phyloP scores from a whole-genome alignment of 1,284 basidiomycete genomes.

The Apiotrichum siamense region DNA sequence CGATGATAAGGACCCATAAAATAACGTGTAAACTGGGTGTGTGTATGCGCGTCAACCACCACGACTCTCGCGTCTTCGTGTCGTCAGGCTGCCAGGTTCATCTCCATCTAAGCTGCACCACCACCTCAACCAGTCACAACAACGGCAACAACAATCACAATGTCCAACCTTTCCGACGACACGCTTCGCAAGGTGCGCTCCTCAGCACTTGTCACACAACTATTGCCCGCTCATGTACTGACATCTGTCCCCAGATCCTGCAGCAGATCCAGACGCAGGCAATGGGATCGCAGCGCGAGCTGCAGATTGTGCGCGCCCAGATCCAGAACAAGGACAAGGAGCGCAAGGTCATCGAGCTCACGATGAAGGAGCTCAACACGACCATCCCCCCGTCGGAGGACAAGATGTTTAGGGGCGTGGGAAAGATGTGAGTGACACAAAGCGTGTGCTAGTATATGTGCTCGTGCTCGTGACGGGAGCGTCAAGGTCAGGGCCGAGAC shows the following conservation, averaged over 20 bases:
- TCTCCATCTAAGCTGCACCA: no score
- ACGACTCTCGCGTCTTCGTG: no score
- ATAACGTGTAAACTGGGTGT: no score
- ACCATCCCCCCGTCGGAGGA: slow-evolving; percentile 51
- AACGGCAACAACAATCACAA: slow-evolving; percentile 35
- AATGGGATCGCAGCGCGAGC: slow-evolving; percentile 68
- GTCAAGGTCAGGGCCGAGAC: no score
- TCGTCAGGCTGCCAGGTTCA: no score
- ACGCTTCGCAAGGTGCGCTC: slow-evolving; percentile 76
- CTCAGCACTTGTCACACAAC: no score
- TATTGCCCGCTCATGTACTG: slow-evolving; percentile 6
- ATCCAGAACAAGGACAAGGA: slow-evolving; percentile 72
- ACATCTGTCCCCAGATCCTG: slow-evolving; percentile 68
- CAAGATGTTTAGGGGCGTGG: slow-evolving; percentile 80
- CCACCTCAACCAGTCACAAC: not conserved
- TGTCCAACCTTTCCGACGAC: slow-evolving; percentile 75
- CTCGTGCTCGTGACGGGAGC: no score
- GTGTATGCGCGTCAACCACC: no score
- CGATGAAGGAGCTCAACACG: slow-evolving; percentile 52
- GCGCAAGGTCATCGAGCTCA: slow-evolving; percentile 76
- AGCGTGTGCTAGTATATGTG: no score
- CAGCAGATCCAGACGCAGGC: slow-evolving; percentile 83
- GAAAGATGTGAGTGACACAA: slow-evolving; percentile 85
- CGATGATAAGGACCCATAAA: no score
- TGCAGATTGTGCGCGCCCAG: slow-evolving; percentile 67